Base-by-base conservation (phyloP, 345 rosid species). In the Gossypioides kirkii region DNA sequence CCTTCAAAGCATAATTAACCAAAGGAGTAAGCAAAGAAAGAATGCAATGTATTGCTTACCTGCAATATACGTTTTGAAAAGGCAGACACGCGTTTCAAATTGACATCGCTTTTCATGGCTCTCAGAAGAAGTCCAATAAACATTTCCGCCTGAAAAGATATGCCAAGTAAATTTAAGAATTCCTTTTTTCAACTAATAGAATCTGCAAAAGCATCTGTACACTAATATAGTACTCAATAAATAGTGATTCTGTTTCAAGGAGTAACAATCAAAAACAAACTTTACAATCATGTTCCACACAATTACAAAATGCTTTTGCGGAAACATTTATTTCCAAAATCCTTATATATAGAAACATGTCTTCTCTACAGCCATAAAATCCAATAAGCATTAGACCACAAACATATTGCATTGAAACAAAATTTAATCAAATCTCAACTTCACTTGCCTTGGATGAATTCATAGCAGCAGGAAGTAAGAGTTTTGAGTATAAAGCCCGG, bases 31-130 rank as follows among this genome's bases (percentile, higher is more conserved):
- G 50, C 12, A 43, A 32, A 68, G 28, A 17, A 23, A 63, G 26
- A 70, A 54, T 26, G 20, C 41, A 62, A 50, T 47, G 61, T 61
- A 72, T 38, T 46, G 69, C 82, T 53, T 60, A 95, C 99, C 97
- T 95, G 99, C 87, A 92, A 81, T 36, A 95, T 73, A 64, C 98
- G 94, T 86, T 95, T 95, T 66, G 93, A 73, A 80, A 95, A 95
- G 73, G 98, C 98, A 65, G 90, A 77, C 58, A 88, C 93, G 8
- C 97, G 97, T 81, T 88, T 92, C 81, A 95, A 78, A 78, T 95
- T 92, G 69, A 91, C 81, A 74, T 95, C 99, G 71, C 75, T 86
- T 81, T 89, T 95, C 98, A 91, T 95, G 79, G 96, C 91, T 86
- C 97, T 86, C 17, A 88, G 83, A 73, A 91, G 86, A 78, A 95